Base-by-base conservation (phyloP, 2,329 filamentous ascomycete species). In the Aspergillus ochraceus region DNA sequence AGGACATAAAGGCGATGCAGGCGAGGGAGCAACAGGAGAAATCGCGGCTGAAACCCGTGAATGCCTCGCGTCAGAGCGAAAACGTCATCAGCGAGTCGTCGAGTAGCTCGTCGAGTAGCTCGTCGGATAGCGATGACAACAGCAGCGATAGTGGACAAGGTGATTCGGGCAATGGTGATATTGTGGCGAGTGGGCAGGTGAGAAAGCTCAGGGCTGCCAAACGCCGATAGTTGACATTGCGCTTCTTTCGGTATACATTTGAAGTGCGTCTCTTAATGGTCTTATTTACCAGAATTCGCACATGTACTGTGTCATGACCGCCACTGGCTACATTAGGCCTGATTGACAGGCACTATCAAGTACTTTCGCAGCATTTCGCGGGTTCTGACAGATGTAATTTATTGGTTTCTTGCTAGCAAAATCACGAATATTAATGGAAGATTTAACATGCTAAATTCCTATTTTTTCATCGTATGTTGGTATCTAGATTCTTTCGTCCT, bases 111-210 rank as follows among this genome's bases (percentile, higher is more conserved):
- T 29, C 26, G 5, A 24, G 24, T 24, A 24, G 24, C 24, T 24
- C 24, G 24, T 24, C 24, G 0, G 59, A 55, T 24, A 61, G 61
- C 39, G 5, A 11, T 39, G 14, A 39, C 22, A 61, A 61, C 8
- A 63, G 65, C 22, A 4, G 22, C 22, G 22, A 24, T 4, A 24
- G 4, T 24, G 22, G 22, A 24, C 22, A 24, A 14, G 14, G 36
- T 17, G 58, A 52, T 11, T 20, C 45, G 11, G 58, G 67, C 49
- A 59, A 62, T 10, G 68, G 68, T 8, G 68, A 70, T 60, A 70
- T 70, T 36, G 57, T 65, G 52, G 66, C 68, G 6, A 68, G 58
- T 49, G 68, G 68, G 22, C 60, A 46, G 6, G 62, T 65, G 36
- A 49, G 52, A 22, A 67, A 58, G 29, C 49, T 70, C 52, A 50